Base-by-base conservation (phyloP, 805 yeast species). In the Saccharomycopsis synnaedendra region DNA sequence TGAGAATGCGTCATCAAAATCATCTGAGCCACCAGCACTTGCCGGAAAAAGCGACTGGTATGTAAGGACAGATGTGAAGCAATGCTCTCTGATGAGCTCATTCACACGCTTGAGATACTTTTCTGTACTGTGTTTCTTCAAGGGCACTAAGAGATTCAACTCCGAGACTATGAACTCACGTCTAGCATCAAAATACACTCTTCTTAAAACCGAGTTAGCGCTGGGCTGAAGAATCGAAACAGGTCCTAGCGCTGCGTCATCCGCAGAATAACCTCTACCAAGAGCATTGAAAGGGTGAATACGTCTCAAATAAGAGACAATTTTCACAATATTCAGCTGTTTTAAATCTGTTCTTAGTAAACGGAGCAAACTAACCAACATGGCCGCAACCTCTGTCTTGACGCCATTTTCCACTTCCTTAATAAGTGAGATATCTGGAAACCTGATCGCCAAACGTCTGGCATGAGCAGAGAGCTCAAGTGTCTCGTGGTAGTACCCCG, bases 401-500 rank as follows among this genome's bases (percentile, higher is more conserved):
- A 85, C 72, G 46, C 74, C 77, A 0, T 49, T 41, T 47, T 74
- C 76, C 6, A 78, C 74, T 19, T 63, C 66, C 35, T 86, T 73
- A 1, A 83, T 57, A 5, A 36, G 5, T 9, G 34, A 32, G 5
- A 81, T 63, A 40, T 73, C 72, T 5, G 88, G 85, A 61, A 82
- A 89, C 50, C 94, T 70, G 11, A 80, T 75, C 0, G 73, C 67
- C 29, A 93, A 67, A 47, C 94, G 71, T 53, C 81, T 74, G 0
- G 84, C 78, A 57, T 85, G 79, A 32, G 83, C 74, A 8, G 88
- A 82, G 9, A 90, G 75, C 60, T 90, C 95, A 35, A 90, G 72
- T 6, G 96, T 88, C 58, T 88, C 95, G 34, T 87, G 83, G 59
- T 89, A 93, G 58, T 84, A 85, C 0, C 96, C 96, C 42, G 83